Evolutionary conservation across 2,329 filamentous ascomycete genomes (phyloP).

Genomic region (Claviceps pusilla): DNA sequence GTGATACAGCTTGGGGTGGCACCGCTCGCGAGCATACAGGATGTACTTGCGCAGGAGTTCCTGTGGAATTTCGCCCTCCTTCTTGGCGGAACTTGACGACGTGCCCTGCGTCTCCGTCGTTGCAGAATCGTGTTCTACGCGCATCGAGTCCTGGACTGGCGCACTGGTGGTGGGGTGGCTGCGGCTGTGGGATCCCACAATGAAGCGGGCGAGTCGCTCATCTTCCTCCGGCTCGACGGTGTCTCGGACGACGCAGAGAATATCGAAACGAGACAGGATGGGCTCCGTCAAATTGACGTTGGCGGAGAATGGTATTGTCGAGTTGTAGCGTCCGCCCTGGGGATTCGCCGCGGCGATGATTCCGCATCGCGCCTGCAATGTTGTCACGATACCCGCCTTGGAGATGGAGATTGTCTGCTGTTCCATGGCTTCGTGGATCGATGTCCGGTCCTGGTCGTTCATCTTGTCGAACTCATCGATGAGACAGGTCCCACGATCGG

Average conservation of each 20-base stretch:
- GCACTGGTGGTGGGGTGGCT: constrained; percentile 58
- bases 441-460: constrained; percentile 97
- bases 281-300: constrained; percentile 96
- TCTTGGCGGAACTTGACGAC: constrained; percentile 10
- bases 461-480: constrained; percentile 99
- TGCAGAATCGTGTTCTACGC: constrained; percentile 44
- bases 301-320: constrained; percentile 84
- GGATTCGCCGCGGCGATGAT: constrained; percentile 96
- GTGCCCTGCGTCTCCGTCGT: constrained; percentile 20
- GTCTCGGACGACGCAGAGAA: constrained; percentile 88
- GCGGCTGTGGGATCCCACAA: constrained; percentile 83
- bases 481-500: constrained; percentile 84
- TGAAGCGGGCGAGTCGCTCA: constrained; percentile 83
- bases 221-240: constrained; percentile 87
- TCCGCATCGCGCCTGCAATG: constrained; percentile 84
- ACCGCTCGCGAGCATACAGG: constrained; percentile 80
- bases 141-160: constrained; percentile 38
- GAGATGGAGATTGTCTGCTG: constrained; percentile 99
- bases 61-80: constrained; percentile 67
- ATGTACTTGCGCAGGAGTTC: constrained; percentile 92
- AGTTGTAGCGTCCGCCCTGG: constrained; percentile 91
- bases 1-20: constrained; percentile 83
- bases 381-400: constrained; percentile 96
- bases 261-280: constrained; percentile 94
- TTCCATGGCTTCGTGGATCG: constrained; percentile 99